Base-by-base conservation (phyloP, 1,139 yeast species). In the Lodderomyces parapsilosis region DNA sequence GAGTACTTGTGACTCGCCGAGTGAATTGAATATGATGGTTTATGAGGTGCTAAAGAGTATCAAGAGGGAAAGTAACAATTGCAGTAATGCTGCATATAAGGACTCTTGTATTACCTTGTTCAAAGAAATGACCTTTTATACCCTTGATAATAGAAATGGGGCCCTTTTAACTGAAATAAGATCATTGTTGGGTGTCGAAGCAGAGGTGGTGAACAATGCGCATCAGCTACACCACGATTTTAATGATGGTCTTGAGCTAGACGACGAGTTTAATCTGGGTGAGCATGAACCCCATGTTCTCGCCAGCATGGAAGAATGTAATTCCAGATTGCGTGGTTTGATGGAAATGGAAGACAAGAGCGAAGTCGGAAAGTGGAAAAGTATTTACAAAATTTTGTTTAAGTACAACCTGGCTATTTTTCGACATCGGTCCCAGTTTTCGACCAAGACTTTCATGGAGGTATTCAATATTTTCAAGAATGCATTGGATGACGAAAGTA, bases 21-120 rank as follows among this genome's bases (percentile, higher is more conserved):
- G 19, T 30, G 19, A 30, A 8, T 7, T 17, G n/a, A 30, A 30
- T 30, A 17, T 30, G 33, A 30, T 30, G n/a, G 33, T 64, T 2
- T 51, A 53, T n/a, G 60, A 56, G 18, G 52, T 65, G 8, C 38
- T 68, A 11, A 57, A 49, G n/a, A 49, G 56, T 0, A 49, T 71
- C 27, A 61, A 57, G 28, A 55, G 49, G 7, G 71, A 68, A 37
- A 63, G 57, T 45, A 65, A 60, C 31, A 58, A 54, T 40, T 62
- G 43, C 45, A 49, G 55, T 4, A 60, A 65, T 0, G 38, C 48
- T 1, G 50, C 58, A 45, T 68, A 56, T 49, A 60, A 58, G 9
- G 70, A 65, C 11, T 57, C 57, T 42, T 66, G 75, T 48, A 59
- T 56, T 30, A 51, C 55, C n/a, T 48, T 61, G 9, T 47, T 66